Conservation (phyloP, 169 alveolate species). For the Haemoproteus tartakovskyi region DNA sequence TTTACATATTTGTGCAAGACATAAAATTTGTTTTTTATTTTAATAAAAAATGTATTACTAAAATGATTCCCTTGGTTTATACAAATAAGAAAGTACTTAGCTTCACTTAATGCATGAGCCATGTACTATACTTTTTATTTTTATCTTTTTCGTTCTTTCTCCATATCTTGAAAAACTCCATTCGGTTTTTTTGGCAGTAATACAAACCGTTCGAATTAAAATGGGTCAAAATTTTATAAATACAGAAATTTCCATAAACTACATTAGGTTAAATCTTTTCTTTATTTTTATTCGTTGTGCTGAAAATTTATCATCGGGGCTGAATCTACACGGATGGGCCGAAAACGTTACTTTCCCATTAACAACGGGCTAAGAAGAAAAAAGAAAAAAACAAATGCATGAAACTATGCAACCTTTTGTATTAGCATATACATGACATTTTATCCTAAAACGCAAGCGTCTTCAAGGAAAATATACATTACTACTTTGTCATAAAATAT, state of each 20-base stretch:
- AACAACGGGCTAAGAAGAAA: slow-evolving; percentile 12
- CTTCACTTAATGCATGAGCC: no score
- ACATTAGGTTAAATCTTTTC: slow-evolving; percentile 77
- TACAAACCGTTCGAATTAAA: not conserved
- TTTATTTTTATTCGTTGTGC: slow-evolving; percentile 81
- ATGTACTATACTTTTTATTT: no score
- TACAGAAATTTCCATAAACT: not conserved
- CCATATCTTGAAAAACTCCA: no score
- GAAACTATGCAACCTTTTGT: no score
- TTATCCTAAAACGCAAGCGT: not conserved
- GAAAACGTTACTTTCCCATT: slow-evolving; percentile 82
- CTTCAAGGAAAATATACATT: not conserved
- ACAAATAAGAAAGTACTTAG: no score
- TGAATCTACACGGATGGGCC: slow-evolving; percentile 92
- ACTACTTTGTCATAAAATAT: not conserved
- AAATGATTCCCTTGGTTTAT: no score
- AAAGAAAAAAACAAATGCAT: not conserved
- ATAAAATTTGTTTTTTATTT: no score
- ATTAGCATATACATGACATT: not conserved
- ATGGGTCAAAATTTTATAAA: not conserved
- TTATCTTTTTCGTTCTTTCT: no score
- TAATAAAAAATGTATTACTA: no score
- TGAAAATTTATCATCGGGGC: slow-evolving; percentile 90
- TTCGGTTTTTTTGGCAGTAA: no score
- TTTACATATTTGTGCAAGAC: no score